Percentiles rank a stretch among this genome's conserved stretches.
Evolutionary conservation across 805 yeast genomes (phyloP).

Genomic region (Candida oleophila): DNA sequence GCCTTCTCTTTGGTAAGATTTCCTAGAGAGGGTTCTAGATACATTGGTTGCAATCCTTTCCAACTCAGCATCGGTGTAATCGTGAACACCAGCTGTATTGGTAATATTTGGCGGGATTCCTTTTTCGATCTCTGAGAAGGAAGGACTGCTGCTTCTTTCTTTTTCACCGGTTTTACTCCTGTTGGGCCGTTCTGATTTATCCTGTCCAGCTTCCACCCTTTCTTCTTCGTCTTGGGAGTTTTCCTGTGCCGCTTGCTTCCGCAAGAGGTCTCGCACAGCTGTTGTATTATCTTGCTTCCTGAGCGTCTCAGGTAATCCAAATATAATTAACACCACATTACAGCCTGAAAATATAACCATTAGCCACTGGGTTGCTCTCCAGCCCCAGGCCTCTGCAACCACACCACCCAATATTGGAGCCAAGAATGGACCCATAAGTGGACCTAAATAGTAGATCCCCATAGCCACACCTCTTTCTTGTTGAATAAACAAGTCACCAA

Average conservation of each 20-base stretch:
- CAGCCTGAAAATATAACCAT: conserved; percentile 65
- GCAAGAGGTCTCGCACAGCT: conserved; percentile 47
- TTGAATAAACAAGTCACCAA: conserved; percentile 67
- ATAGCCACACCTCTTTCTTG: conserved; percentile 74
- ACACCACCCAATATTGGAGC: conserved; percentile 82
- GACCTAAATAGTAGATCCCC: conserved; percentile 80
- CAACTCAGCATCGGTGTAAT: conserved; percentile 19
- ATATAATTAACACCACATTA: conserved; percentile 46
- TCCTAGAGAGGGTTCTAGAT: conserved; percentile 21
- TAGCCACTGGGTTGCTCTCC: conserved; percentile 91
- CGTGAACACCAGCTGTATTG: neutral
- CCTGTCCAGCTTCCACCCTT: conserved; percentile 8
- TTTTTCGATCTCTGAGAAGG: neutral
- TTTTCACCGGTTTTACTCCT: neutral
- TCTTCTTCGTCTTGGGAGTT: conserved; percentile 3
- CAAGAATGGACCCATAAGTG: conserved; percentile 74
- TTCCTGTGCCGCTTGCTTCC: neutral
- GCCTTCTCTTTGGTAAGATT: neutral
- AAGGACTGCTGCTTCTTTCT: neutral
- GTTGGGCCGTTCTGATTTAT: conserved; percentile 3
- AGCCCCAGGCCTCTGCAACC: conserved; percentile 68
- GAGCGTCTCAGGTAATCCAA: conserved; percentile 78
- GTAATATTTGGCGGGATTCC: neutral
- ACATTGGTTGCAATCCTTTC: conserved; percentile 34
- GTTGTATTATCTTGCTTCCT: conserved; percentile 60